Evolutionary conservation across 768 basidiomycete genomes (phyloP).

Genomic region (Agaricus bisporus): DNA sequence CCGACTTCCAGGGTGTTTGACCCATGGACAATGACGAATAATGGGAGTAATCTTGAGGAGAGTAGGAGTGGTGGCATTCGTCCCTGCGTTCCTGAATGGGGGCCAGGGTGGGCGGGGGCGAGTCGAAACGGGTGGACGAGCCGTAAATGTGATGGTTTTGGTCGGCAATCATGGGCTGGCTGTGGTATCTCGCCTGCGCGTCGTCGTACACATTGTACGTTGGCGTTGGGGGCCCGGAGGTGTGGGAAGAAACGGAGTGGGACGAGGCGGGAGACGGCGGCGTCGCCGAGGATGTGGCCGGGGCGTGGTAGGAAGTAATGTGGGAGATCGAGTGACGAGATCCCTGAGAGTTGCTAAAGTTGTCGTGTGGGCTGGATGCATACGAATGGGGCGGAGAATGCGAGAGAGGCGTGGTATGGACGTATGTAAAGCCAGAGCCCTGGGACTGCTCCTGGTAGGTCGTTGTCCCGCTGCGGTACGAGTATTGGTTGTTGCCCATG

Average conservation of each 20-base stretch:
- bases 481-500: constrained; percentile 22
- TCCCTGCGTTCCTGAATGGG: constrained; percentile 45
- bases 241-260: constrained; percentile 39
- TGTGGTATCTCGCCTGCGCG: constrained; percentile 32
- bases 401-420: constrained; percentile 29
- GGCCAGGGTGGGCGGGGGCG: constrained; percentile 50
- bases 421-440: constrained; percentile 29
- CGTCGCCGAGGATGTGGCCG: constrained; percentile 21
- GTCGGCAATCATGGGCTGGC: constrained; percentile 21
- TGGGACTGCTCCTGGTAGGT: constrained; percentile 40
- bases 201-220: constrained; percentile 44
- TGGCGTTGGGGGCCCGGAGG: constrained; percentile 38
- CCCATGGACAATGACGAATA: constrained; percentile 32
- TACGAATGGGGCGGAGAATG: constrained; percentile 21
- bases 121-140: constrained; percentile 32
- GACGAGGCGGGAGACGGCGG: constrained; percentile 48
- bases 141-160: constrained; percentile 16
- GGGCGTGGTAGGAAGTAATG: constrained; percentile 40
- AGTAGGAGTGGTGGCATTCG: constrained; percentile 23
- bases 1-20: constrained; percentile 41
- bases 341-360: constrained; percentile 25
- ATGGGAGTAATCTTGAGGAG: constrained; percentile 34
- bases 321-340: constrained; percentile 60
- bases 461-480: constrained; percentile 33
- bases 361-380: constrained; percentile 24